Evolutionary conservation across 495 filamentous ascomycete genomes (phyloP), one percentile per base, ranked within the genome.

Genomic region (Penicillium antarcticum): DNA sequence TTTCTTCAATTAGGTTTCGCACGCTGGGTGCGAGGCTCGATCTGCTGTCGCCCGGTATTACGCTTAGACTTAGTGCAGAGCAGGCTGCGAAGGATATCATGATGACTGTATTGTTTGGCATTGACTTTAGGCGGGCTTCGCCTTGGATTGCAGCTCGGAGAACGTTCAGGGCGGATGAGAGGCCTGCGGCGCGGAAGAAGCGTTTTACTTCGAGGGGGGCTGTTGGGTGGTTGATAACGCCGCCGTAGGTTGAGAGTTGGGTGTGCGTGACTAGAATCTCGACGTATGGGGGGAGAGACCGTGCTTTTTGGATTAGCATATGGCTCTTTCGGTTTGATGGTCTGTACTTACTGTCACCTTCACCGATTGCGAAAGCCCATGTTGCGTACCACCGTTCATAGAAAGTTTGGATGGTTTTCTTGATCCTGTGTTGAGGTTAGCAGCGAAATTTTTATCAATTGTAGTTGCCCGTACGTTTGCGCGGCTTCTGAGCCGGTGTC

Each of bases 31-130:
- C 83, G 4, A 87, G 65, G 36, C 78, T 83, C 9, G 80, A 83
- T 45, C 52, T 63, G 51, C 65, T 67, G 52, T 78, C 77, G 5
- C 76, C 68, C 10, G 80, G 76, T 44, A 82, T 77, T 1, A 80
- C 73, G 53, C 82, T 83, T 7, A 88, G 77, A 31, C 79, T 79
- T 17, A 89, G 71, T 1, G 85, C 84, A 40, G 87, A 85, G 56
- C 85, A 87, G 14, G 86, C 86, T 1, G 85, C 85, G 47, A 87
- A 89, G 4, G 85, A 86, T 18, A 88, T 87, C 86, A 87, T 88
- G 55, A 87, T 88, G 34, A 84, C 82, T 0, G 86, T 84, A 52
- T 89, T 88, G 69, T 88, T 89, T 4, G 86, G 86, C 85, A 89
- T 87, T 9, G 85, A 87, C 33, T 84, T 82, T 4, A 89, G 75